Evolutionary conservation across 2,329 filamentous ascomycete species (phyloP).

Genomic region (Fusarium poae): DNA sequence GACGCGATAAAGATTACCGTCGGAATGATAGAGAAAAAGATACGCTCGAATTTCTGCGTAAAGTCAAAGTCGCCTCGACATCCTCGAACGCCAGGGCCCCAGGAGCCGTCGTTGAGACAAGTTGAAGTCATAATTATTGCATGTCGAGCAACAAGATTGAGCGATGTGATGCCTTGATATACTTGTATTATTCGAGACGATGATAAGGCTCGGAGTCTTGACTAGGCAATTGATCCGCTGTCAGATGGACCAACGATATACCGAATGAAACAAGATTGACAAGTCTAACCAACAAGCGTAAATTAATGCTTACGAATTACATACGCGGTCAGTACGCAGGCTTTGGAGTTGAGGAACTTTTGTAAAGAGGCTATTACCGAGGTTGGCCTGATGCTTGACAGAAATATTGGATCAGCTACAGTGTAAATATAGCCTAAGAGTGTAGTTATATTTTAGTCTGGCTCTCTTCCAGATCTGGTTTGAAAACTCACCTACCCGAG

Average conservation of each 20-base stretch:
- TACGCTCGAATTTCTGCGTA: slow-evolving; percentile 62
- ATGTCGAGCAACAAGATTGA: not conserved
- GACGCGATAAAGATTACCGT: slow-evolving; percentile 55
- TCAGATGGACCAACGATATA: slow-evolving; percentile 26
- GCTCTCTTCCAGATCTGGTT: too few species aligned
- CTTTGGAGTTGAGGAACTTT: not conserved
- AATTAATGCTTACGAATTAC: not conserved
- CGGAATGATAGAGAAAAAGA: slow-evolving; percentile 61
- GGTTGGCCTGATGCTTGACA: too few species aligned
- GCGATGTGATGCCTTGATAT: not conserved
- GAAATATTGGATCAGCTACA: too few species aligned
- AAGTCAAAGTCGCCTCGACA: slow-evolving; percentile 65
- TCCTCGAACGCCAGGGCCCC: slow-evolving; percentile 60
- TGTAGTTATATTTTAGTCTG: too few species aligned
- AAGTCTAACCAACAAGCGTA: not conserved
- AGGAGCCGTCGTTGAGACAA: slow-evolving; percentile 54
- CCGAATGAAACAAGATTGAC: not conserved
- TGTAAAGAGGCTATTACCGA: not conserved
- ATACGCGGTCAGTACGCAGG: not conserved
- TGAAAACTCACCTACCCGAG: too few species aligned
- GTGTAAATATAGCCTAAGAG: not conserved
- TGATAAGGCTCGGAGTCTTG: not conserved
- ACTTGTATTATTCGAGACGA: not conserved
- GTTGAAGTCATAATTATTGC: slow-evolving; percentile 38
- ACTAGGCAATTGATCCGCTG: slow-evolving; percentile 15